These are phyloP conservation scores for Penicillium pancosmium DNA, from an alignment of 495 filamentous ascomycete species.

Conservation along the genomic window DNA sequence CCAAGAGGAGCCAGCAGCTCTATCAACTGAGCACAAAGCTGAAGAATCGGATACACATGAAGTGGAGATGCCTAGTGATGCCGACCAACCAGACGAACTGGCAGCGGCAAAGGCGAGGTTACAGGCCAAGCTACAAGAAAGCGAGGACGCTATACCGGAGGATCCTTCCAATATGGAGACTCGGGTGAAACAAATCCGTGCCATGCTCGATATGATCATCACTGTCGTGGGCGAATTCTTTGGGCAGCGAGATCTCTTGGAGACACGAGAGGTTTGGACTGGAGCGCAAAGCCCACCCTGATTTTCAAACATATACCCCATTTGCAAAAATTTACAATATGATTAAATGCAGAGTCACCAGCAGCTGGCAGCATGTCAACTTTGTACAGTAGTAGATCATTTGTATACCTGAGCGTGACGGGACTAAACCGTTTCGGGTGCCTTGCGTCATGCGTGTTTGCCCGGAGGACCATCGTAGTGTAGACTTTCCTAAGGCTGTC, in stretches of 20 bases:
- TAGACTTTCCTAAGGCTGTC: too few species aligned
- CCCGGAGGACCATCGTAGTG: too few species aligned
- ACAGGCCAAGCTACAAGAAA: conserved; percentile 45
- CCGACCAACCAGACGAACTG: conserved; percentile 35
- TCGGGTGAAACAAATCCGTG: conserved; percentile 29
- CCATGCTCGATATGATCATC: conserved; percentile 87
- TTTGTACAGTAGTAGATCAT: neutral
- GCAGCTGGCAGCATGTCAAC: too few species aligned
- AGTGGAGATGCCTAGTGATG: conserved; percentile 28
- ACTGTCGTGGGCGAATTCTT: conserved; percentile 88
- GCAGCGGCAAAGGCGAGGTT: conserved; percentile 63
- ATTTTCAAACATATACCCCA: conserved; percentile 20
- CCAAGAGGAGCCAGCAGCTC: neutral
- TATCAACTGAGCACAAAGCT: neutral
- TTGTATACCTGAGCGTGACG: conserved; percentile 2
- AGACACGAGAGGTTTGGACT: conserved; percentile 61
- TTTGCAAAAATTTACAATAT: neutral
- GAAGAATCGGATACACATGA: conserved; percentile 13
- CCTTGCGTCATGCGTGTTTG: conserved; percentile 16
- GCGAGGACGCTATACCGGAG: conserved; percentile 16
- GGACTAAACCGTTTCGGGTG: conserved; percentile 15
- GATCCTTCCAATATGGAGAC: conserved; percentile 7
- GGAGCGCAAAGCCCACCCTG: neutral
- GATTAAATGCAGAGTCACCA: neutral
- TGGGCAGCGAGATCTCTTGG: conserved; percentile 85